phyloP scores from a whole-genome alignment of 2,329 filamentous ascomycete genomes.

The Gyromitra esculenta region DNA sequence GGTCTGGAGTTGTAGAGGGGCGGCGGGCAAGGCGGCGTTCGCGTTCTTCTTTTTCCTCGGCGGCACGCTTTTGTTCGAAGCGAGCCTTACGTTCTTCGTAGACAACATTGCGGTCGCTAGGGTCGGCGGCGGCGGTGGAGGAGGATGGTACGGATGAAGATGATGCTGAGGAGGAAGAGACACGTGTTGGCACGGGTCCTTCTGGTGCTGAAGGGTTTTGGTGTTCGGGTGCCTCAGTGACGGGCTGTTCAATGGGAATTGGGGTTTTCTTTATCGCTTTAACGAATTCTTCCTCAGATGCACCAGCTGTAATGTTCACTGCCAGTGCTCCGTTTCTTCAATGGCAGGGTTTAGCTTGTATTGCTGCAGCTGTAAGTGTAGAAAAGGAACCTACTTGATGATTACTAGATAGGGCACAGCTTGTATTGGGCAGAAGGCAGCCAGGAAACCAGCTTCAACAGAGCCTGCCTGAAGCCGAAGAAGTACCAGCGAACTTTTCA shows the following conservation, averaged over 20 bases:
- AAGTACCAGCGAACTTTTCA: conserved; percentile 72
- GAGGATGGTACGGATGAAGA: conserved; percentile 9
- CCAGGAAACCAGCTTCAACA: conserved; percentile 81
- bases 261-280: conserved; percentile 23
- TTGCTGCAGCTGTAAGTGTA: neutral
- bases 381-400: conserved; percentile 69
- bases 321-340: conserved; percentile 54
- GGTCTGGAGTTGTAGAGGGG: conserved; percentile 55
- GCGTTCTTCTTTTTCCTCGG: conserved; percentile 58
- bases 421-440: conserved; percentile 82
- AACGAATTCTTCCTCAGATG: conserved; percentile 42
- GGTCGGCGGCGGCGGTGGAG: neutral
- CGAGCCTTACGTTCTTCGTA: conserved; percentile 26
- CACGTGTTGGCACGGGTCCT: neutral
- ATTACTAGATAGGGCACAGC: conserved; percentile 81
- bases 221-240: neutral
- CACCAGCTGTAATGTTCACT: conserved; percentile 52
- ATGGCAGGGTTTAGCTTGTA: neutral
- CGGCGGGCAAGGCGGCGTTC: conserved; percentile 58
- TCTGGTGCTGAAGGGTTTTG: neutral
- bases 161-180: conserved; percentile 13
- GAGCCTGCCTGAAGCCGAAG: conserved; percentile 77
- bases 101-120: conserved; percentile 13
- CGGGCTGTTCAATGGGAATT: neutral
- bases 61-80: conserved; percentile 7